Evolutionary conservation across 2,329 filamentous ascomycete genomes (phyloP), one percentile per base, ranked within the genome.

Genomic region (Hypoxylon sp.): DNA sequence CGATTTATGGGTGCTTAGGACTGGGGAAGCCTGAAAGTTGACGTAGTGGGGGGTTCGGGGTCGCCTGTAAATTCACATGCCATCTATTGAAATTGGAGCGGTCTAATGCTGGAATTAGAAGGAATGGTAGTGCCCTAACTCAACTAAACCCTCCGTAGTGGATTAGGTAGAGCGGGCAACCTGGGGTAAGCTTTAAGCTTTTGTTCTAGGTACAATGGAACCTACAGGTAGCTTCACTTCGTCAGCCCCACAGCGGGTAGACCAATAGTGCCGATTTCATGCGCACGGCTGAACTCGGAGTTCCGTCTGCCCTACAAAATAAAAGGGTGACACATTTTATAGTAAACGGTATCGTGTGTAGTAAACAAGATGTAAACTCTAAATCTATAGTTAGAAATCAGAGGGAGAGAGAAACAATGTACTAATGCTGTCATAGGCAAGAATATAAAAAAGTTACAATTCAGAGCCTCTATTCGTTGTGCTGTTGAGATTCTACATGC

Each of bases 401-500:
- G 28, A 7, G 28, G 6, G 28, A 30, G 28, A 9, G 28, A 30
- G 23, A 5, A 23, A 23, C 23, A 23, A 30, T 30, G 5, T 30
- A 30, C 28, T 30, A 30, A 30, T 30, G 3, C 6, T 25, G 6
- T 25, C 6, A 3, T 25, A 25, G 3, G 25, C 25, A 43, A 6
- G 38, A 5, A 43, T 2, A 43, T 19, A 17, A 36, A 14, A 19
- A n/a, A 46, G 7, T 9, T 58, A 53, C 32, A 59, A 41, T 56
- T 45, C 49, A 25, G 25, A 56, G 5, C 53, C 21, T 61, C n/a
- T 59, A 62, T 62, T 56, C 34, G 36, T 52, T 65, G 23, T 55
- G 49, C 61, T 52, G 61, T 48, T 45, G 50, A 43, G 36, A 43
- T 38, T 51, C 55, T 60, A 60, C 60, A 63, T 48, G 9, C 43